Conservation (phyloP, 305 asterid genomes). For the Petunia hybrid region DNA sequence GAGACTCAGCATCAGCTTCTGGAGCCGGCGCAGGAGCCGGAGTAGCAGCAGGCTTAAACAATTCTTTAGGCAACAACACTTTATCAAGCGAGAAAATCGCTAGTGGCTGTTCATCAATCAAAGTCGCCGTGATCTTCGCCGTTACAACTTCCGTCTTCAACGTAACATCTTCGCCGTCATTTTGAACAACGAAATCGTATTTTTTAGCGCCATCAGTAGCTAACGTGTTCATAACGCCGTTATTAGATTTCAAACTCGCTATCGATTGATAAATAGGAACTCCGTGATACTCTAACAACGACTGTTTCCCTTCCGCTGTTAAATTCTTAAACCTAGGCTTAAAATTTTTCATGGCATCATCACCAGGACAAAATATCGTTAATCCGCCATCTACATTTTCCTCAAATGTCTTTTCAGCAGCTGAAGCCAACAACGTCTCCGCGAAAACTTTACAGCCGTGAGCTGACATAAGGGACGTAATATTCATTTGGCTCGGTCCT, state of each 20-base stretch:
- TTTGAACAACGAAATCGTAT: conserved; percentile 67
- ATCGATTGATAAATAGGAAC: conserved; percentile 70
- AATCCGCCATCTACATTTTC: conserved; percentile 67
- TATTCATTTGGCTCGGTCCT: conserved; percentile 60
- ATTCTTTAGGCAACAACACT: conserved; percentile 75
- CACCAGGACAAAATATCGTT: conserved; percentile 88
- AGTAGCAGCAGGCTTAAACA: conserved; percentile 67
- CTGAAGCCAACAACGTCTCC: conserved; percentile 59
- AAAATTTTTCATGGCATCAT: conserved; percentile 75
- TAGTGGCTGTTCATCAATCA: conserved; percentile 70
- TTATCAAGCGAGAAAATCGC: conserved; percentile 64
- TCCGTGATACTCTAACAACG: conserved; percentile 75
- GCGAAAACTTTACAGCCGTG: conserved; percentile 89
- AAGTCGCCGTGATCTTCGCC: conserved; percentile 64
- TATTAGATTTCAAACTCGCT: conserved; percentile 63
- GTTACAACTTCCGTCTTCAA: conserved; percentile 65
- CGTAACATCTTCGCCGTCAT: conserved; percentile 78
- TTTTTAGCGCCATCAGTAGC: conserved; percentile 76
- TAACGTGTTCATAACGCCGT: conserved; percentile 65
- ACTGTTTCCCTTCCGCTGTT: conserved; percentile 57
- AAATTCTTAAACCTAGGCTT: conserved; percentile 71
- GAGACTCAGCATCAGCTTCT: conserved; percentile 53
- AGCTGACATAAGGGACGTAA: conserved; percentile 73
- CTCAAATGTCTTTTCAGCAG: conserved; percentile 65
- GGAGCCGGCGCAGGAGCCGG: conserved; percentile 68